Evolutionary conservation across 2,329 filamentous ascomycete species (phyloP).

Genomic region (Zymoseptoria tritici): DNA sequence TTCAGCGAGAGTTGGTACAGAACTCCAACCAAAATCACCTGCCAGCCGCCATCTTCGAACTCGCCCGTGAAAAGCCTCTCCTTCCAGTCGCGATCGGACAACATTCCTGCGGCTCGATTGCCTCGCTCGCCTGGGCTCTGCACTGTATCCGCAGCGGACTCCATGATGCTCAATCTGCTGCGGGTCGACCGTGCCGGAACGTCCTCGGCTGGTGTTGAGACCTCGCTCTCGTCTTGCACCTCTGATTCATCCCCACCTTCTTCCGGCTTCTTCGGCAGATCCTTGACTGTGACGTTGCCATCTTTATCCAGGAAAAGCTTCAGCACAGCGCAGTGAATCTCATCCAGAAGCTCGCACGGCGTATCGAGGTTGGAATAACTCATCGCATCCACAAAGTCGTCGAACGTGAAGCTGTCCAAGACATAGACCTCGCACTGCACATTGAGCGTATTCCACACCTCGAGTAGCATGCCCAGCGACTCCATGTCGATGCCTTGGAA

Average conservation of each 20-base stretch:
- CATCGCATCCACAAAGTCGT: constrained; percentile 89
- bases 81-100: constrained; percentile 73
- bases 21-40: constrained; percentile 79
- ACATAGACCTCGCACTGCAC: constrained; percentile 95
- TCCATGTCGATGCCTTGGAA: constrained; percentile 63
- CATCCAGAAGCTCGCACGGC: constrained; percentile 77
- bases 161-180: constrained; percentile 65
- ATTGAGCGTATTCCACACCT: constrained; percentile 94
- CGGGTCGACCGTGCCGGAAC: constrained; percentile 73
- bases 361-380: constrained; percentile 60
- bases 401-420: constrained; percentile 94
- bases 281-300: constrained; percentile 65
- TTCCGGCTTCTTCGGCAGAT: constrained; percentile 60
- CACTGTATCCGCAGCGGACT: constrained; percentile 56
- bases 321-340: constrained; percentile 84
- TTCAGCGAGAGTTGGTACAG: constrained; percentile 76
- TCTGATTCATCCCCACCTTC: constrained; percentile 65
- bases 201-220: constrained; percentile 57
- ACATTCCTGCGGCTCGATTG: constrained; percentile 69
- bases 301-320: constrained; percentile 77
- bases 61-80: constrained; percentile 75
- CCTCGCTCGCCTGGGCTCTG: constrained; percentile 25
- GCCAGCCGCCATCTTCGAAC: constrained; percentile 84
- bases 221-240: constrained; percentile 52
- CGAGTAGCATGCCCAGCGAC: constrained; percentile 76